Evolutionary conservation across 345 rosid species (phyloP), one percentile per base, ranked within the genome.

Genomic region (Brassica carinata): DNA sequence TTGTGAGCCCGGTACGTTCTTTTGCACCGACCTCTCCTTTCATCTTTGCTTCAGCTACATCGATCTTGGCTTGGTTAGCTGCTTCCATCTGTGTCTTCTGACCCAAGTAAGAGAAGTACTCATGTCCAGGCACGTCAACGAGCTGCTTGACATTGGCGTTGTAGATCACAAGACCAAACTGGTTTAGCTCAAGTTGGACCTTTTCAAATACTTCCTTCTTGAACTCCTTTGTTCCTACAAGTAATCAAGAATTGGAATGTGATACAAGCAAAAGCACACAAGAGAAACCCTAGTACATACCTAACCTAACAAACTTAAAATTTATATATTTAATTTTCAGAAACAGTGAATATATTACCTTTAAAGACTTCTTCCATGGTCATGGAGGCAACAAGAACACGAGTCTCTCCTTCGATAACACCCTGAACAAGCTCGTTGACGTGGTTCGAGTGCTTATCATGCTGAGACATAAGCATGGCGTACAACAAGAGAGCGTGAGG

Each of bases 401-500:
- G 55, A 48, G 55, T 48, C 55, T 48, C 55, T 48, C 58, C 58
- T n/a, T 51, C 58, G 18, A 51, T 51, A 51, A 51, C 58, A 51
- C 58, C 58, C 58, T 51, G 58, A 51, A 51, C 58, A 51, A 51
- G 58, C 58, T 51, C 58, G 58, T 51, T 51, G 58, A 51, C 58
- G 58, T 51, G 58, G 18, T 51, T 51, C 2, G 58, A 51, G 58
- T 51, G 58, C 58, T 51, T 51, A 5, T 51, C 58, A 18, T 51
- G 58, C 58, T 51, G 58, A 51, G 58, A 51, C 58, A 51, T 51
- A 51, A 51, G 58, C 58, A 51, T 51, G 58, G 58, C 58, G 58
- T 51, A 51, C 58, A 51, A 51, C 18, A 51, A 51, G 18, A 51
- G 58, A 51, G 58, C 58, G 17, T 51, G 58, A 51, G 58, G 18